Evolutionary conservation across 78 protist species (phyloP).

Genomic region (slime mould (Dictyostelium discoideum)): DNA sequence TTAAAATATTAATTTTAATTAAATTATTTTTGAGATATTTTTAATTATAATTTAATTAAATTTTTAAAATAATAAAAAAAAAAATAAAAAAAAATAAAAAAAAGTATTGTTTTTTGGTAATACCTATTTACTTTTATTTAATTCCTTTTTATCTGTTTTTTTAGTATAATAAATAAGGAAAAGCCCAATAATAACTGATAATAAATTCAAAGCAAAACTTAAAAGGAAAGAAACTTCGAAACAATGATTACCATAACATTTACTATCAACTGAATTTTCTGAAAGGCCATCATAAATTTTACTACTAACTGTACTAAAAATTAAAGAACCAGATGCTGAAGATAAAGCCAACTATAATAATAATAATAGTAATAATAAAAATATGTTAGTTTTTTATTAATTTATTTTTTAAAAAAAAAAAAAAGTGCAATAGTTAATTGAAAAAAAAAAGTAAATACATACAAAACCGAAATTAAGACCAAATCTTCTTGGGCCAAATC

Average conservation of each 20-base stretch:
- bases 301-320: conserved; percentile 32
- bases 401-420: too few species aligned
- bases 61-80: too few species aligned
- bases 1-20: too few species aligned
- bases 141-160: not conserved
- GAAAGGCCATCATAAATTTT: conserved; percentile 20
- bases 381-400: not conserved
- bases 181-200: not conserved
- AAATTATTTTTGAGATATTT: too few species aligned
- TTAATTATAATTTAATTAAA: too few species aligned
- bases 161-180: not conserved
- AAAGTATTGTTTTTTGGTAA: too few species aligned
- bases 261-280: not conserved
- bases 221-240: conserved; percentile 2
- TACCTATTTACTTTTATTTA: too few species aligned
- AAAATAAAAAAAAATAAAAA: too few species aligned
- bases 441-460: not conserved
- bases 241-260: conserved; percentile 45
- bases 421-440: too few species aligned
- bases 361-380: too few species aligned
- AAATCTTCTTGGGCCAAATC: conserved; percentile 67
- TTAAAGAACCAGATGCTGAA: conserved; percentile 39
- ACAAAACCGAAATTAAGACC: conserved; percentile 72
- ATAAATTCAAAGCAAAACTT: not conserved
- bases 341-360: conserved; percentile 42